Conservation (phyloP, 257 asterid species). For the Verbascum thapsus region DNA sequence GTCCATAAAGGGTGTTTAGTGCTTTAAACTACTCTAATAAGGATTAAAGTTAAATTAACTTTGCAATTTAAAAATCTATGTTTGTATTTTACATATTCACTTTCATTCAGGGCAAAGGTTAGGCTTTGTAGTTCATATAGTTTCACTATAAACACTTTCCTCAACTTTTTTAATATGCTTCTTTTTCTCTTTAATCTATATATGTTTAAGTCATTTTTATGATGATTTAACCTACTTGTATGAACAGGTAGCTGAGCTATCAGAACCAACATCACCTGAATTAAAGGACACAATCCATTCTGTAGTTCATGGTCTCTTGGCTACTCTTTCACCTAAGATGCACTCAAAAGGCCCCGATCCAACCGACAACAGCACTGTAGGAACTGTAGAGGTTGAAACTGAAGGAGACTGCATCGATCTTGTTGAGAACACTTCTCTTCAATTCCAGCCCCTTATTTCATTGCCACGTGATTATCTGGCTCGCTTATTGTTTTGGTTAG, state of each 20-base stretch:
- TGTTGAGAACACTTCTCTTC: constrained; percentile 80
- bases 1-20: neutral
- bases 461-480: constrained; percentile 92
- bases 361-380: constrained; percentile 46
- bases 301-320: constrained; percentile 91
- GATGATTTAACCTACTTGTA: constrained; percentile 18
- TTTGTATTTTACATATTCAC: neutral
- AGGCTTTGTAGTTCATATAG: constrained; percentile 3
- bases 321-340: constrained; percentile 97
- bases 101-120: neutral
- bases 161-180: neutral
- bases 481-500: constrained; percentile 82
- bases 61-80: neutral
- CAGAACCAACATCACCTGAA: constrained; percentile 83
- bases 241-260: constrained; percentile 85
- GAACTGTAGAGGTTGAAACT: constrained; percentile 44
- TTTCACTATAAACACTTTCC: constrained; percentile 2
- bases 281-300: constrained; percentile 76
- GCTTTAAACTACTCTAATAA: neutral
- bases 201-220: neutral
- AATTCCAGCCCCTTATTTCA: constrained; percentile 83
- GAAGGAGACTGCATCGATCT: constrained; percentile 78
- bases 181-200: neutral
- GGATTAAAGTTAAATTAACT: constrained; percentile 5
- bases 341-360: constrained; percentile 73